These are phyloP conservation scores for Hanseniaspora clermontiae DNA, from an alignment of 805 yeast species.

Conservation along the genomic window DNA sequence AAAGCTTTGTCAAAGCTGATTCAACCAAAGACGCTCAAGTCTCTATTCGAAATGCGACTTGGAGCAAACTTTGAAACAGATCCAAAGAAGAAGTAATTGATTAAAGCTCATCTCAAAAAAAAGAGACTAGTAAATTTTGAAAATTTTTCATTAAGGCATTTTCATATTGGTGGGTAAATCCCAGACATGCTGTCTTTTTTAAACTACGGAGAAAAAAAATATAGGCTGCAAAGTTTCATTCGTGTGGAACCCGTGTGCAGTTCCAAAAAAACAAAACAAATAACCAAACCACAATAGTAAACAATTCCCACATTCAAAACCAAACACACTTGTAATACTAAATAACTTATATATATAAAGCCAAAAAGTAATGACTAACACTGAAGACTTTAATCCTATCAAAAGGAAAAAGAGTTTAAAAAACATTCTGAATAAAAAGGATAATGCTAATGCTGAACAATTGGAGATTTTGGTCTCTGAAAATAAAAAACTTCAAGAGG, in stretches of 20 bases:
- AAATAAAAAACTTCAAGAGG: neutral
- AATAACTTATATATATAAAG: neutral
- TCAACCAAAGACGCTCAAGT: neutral
- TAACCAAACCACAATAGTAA: neutral
- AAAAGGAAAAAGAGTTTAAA: slow-evolving; percentile 13
- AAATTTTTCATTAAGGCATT: neutral
- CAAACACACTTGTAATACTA: neutral
- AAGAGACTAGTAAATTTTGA: too few species aligned
- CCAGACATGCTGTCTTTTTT: too few species aligned
- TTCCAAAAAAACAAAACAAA: too few species aligned
- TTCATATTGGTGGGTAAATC: too few species aligned
- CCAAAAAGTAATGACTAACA: neutral
- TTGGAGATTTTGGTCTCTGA: neutral
- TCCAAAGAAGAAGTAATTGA: neutral
- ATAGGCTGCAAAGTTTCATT: neutral
- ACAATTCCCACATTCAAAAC: neutral
- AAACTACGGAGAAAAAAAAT: slow-evolving; percentile 5
- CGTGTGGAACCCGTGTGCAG: neutral
- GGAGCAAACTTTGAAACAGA: slow-evolving; percentile 7
- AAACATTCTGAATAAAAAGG: slow-evolving; percentile 14
- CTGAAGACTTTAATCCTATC: slow-evolving; percentile 9
- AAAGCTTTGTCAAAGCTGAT: neutral
- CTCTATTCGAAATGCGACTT: neutral
- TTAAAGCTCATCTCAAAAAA: neutral
- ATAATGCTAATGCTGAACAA: neutral